Percentiles rank a stretch among this genome's conserved stretches.
phyloP scores from a whole-genome alignment of 805 yeast species.

The Metschnikowia vanudenii region DNA sequence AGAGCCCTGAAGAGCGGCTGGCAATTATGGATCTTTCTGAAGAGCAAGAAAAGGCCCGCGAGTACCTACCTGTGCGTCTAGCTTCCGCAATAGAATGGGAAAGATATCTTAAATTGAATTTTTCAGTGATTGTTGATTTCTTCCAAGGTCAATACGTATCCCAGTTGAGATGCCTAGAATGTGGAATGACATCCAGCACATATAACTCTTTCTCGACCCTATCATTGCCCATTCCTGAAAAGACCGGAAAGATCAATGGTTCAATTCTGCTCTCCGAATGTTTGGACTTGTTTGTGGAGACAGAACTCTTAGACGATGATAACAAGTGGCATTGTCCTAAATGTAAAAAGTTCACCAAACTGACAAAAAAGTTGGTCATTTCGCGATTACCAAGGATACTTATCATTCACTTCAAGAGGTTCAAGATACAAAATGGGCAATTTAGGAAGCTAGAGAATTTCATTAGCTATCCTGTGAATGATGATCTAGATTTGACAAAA shows the following conservation, averaged over 20 bases:
- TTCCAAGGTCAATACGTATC: slow-evolving; percentile 90
- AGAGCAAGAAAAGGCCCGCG: slow-evolving; percentile 72
- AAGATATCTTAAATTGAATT: slow-evolving; percentile 72
- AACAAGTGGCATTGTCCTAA: slow-evolving; percentile 83
- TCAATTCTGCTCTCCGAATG: slow-evolving; percentile 54
- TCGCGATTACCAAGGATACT: slow-evolving; percentile 76
- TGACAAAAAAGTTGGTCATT: slow-evolving; percentile 68
- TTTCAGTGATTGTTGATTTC: slow-evolving; percentile 73
- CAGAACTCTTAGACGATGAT: slow-evolving; percentile 71
- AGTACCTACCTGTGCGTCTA: slow-evolving; percentile 66
- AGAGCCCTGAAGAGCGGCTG: slow-evolving; percentile 31
- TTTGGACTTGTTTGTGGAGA: slow-evolving; percentile 70
- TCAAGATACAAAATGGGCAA: slow-evolving; percentile 49
- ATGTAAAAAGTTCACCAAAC: slow-evolving; percentile 61
- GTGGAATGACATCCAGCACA: slow-evolving; percentile 78
- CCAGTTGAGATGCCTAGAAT: slow-evolving; percentile 68
- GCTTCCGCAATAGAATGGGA: slow-evolving; percentile 95
- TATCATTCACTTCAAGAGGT: slow-evolving; percentile 83
- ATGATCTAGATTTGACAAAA: slow-evolving; percentile 56
- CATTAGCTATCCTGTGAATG: slow-evolving; percentile 62
- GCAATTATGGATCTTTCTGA: slow-evolving; percentile 46
- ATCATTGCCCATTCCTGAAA: slow-evolving; percentile 73
- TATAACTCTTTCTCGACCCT: slow-evolving; percentile 79
- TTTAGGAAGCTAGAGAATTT: slow-evolving; percentile 61
- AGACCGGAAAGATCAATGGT: slow-evolving; percentile 25